Base-by-base conservation (phyloP, 345 rosid species). In the Rhodomyrtus tomentosa region DNA sequence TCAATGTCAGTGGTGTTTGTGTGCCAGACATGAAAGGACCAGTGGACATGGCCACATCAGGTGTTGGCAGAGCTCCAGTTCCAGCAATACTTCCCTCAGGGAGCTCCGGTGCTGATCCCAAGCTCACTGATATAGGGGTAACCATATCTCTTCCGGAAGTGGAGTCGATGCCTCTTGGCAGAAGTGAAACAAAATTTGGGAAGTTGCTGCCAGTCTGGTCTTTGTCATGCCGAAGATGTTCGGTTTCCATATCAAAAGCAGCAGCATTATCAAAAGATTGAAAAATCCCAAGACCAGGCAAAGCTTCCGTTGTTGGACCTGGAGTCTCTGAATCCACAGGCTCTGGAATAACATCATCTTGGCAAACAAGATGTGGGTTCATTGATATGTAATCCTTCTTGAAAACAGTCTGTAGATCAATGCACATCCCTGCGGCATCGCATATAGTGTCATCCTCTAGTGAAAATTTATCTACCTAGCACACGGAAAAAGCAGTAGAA, bases 111-210 rank as follows among this genome's bases (percentile, higher is more conserved):
- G 81, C 91, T 80, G 88, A 82, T 84, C 84, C 89, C 38, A 86
- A 79, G 81, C 81, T 84, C 40, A 84, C 79, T 62, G 92, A 83
- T 45, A 50, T 20, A 76, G 90, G 89, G 81, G 91, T 88, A 52
- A 86, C 84, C 73, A 86, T 92, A 89, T 90, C 93, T 29, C 89
- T 89, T 89, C 91, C 86, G 79, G 74, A 85, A 81, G 93, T 87
- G 62, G 95, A 91, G 79, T 83, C 82, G 55, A 84, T 48, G 59
- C 55, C 42, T 51, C 82, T 84, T 13, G 83, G 79, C 73, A 91
- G 88, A 72, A 88, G 89, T 59, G 82, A 83, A 56, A 89, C 55
- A 80, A 85, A 74, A 27, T 88, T 92, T 27, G 87, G 87, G 58
- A 89, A 83, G 84, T 86, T 54, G 84, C 85, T 68, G 4, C 58